These are phyloP conservation scores for Colletotrichum magnum DNA, from an alignment of 2,329 filamentous ascomycete genomes.

Conservation along the genomic window DNA sequence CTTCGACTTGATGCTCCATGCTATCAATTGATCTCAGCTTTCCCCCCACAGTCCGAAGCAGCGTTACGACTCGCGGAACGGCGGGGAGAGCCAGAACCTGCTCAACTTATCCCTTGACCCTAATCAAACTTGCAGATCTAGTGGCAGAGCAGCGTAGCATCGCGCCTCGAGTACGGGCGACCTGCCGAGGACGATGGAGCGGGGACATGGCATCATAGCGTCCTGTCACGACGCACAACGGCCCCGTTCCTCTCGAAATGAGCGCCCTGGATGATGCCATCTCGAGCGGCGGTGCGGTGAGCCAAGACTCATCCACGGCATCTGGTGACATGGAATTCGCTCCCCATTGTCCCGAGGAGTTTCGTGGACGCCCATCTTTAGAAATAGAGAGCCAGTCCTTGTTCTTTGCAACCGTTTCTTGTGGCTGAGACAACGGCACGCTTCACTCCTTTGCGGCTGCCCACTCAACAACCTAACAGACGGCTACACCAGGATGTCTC, in stretches of 20 bases:
- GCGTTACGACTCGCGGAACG: conserved; percentile 1
- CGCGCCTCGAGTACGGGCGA: conserved; percentile 4
- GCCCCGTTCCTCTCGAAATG: conserved; percentile 1
- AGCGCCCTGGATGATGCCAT: conserved; percentile 27
- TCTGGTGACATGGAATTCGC: conserved; percentile 17
- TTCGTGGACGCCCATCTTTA: neutral
- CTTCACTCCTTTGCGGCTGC: conserved; percentile 9
- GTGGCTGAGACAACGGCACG: neutral
- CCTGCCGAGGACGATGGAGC: conserved; percentile 24
- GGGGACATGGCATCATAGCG: conserved; percentile 25
- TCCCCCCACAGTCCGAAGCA: neutral
- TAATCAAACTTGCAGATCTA: conserved; percentile 32
- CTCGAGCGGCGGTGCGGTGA: conserved; percentile 12
- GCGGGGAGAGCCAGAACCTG: neutral
- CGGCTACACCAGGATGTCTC: conserved; percentile 33
- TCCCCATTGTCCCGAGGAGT: conserved; percentile 14
- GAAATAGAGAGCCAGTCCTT: conserved; percentile 11
- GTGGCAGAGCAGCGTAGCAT: conserved; percentile 32
- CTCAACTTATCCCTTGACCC: conserved; percentile 4
- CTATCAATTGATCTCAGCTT: neutral
- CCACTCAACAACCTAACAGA: neutral
- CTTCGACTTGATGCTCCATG: neutral
- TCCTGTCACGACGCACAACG: conserved; percentile 14
- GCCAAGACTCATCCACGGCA: conserved; percentile 7
- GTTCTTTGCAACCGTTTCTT: neutral